Conservation (phyloP, 768 basidiomycete species). For the Infundibulicybe gibba region DNA sequence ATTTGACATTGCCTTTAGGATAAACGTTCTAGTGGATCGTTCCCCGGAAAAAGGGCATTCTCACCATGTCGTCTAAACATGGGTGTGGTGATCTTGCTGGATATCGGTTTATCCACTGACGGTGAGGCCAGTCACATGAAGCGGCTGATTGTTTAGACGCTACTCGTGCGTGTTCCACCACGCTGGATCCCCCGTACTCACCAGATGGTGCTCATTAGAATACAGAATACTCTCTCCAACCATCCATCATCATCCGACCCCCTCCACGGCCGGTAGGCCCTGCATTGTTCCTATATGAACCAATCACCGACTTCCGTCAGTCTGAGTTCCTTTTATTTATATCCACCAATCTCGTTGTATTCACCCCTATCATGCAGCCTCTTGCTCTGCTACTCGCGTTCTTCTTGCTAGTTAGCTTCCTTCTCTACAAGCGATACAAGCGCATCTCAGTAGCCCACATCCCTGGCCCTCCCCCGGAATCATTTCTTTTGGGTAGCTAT, state of each 20-base stretch:
- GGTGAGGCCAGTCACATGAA: slow-evolving; percentile 21
- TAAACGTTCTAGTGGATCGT: slow-evolving; percentile 5
- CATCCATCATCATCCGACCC: no score
- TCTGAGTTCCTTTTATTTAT: no score
- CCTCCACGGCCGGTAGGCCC: no score
- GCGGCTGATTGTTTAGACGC: slow-evolving; percentile 22
- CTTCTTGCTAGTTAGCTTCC: slow-evolving; percentile 14
- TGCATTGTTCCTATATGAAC: no score
- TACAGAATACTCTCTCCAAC: no score
- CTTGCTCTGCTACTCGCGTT: neutral
- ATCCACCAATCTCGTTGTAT: neutral
- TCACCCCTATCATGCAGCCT: neutral
- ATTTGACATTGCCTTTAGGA: neutral
- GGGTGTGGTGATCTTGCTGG: neutral
- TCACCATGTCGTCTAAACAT: no score
- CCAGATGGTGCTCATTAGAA: no score
- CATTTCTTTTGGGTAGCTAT: slow-evolving; percentile 41
- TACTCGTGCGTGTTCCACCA: slow-evolving; percentile 4
- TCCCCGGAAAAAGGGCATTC: neutral
- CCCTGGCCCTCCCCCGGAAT: slow-evolving; percentile 45
- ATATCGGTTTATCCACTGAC: slow-evolving; percentile 1
- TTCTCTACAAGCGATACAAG: slow-evolving; percentile 28
- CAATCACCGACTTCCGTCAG: no score
- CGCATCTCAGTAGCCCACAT: slow-evolving; percentile 41
- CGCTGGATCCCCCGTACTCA: slow-evolving; percentile 3